Evolutionary conservation across 78 protist species (phyloP), one percentile per base, ranked within the genome.

Genomic region (Chrysochromulina tobinii): DNA sequence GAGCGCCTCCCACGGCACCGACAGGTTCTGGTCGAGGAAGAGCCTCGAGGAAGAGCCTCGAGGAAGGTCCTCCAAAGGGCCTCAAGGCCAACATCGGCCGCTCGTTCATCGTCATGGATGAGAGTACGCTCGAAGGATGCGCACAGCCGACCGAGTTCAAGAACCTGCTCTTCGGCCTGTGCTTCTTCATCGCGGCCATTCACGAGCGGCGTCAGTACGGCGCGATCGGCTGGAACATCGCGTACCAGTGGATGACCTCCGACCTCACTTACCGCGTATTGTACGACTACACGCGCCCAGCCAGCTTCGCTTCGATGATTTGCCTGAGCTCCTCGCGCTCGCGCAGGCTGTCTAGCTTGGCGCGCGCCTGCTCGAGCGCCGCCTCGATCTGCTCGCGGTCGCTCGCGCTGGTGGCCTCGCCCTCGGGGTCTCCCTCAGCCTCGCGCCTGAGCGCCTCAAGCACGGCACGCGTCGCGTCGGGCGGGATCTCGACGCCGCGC

Each of bases 171-270:
- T 61, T 68, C 51, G 92, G 54, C 93, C 51, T 3, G 69, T 21
- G 18, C 57, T 11, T 77, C 68, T 54, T 84, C 69, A 18, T 3
- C 3, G 86, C 89, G 38, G 38, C 38, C 38, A 84, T 93, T 15
- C 96, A 85, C 73, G 96, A 95, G 91, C 81, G 96, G 55, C 59
- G 94, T 17, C 75, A 91, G 75, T 95, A 90, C 90, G 94, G 95
- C 17, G 88, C 94, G n/a, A 68, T 93, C 48, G 96, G 95, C n/a
- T 95, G 91, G 92, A 95, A 95, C 72, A 88, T 95, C 73, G 94
- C 87, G 48, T 94, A 94, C 83, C 92, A 91, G 51, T 90, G 86
- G 81, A 87, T 58, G 84, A 87, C 88, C 66, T 55, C 86, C 38
- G 87, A 73, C 67, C 48, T 91, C 57, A 20, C 53, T 17, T 58